phyloP scores from a whole-genome alignment of 148 eudicot species.

The Silene latifolia region DNA sequence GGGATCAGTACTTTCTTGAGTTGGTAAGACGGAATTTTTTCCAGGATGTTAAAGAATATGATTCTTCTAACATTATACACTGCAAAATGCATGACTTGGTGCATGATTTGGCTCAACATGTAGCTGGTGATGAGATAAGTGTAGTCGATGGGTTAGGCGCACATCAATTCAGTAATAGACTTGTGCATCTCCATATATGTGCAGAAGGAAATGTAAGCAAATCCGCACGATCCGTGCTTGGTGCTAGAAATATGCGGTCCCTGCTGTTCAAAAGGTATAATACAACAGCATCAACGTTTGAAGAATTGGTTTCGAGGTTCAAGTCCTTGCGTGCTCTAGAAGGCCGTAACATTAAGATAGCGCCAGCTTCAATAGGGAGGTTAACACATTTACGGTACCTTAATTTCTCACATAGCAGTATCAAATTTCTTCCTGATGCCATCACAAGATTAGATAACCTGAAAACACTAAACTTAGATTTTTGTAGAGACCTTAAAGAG shows the following conservation, averaged over 20 bases:
- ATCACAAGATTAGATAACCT: constrained; percentile 1
- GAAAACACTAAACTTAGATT: neutral
- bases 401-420: neutral
- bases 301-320: neutral
- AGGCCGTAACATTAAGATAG: neutral
- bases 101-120: constrained; percentile 16
- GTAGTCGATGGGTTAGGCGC: neutral
- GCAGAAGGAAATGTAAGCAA: neutral
- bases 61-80: too few relatives aligned
- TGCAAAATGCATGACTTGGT: constrained; percentile 22
- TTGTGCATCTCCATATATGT: neutral
- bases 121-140: constrained; percentile 5
- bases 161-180: neutral
- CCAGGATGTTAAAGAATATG: neutral
- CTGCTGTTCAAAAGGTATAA: neutral
- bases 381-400: constrained; percentile 23
- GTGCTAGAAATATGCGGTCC: constrained; percentile 7
- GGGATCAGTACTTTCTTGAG: constrained; percentile 9
- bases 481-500: neutral
- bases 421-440: constrained; percentile 2
- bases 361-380: neutral
- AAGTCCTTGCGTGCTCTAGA: constrained; percentile 15
- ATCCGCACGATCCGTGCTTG: neutral
- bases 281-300: neutral
- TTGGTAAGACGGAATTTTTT: constrained; percentile 1